Percentiles rank a stretch among this genome's conserved stretches.
These are phyloP conservation scores for Simplicillium aogashimaense DNA, from an alignment of 2,329 filamentous ascomycete genomes.

Conservation along the genomic window DNA sequence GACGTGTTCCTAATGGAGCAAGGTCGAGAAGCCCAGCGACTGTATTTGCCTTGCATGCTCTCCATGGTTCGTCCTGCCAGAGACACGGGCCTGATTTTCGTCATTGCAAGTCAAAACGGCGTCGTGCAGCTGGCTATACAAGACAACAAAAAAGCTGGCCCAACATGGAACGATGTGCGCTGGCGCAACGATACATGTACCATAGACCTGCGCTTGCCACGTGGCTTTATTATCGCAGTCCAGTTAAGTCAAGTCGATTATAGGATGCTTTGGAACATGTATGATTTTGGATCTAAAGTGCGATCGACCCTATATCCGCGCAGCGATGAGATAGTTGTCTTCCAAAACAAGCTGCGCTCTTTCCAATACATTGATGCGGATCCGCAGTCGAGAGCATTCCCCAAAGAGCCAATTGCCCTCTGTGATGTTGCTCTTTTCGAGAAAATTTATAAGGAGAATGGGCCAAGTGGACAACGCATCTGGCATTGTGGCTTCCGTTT, in stretches of 20 bases:
- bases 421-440: constrained; percentile 73
- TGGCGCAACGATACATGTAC: constrained; percentile 63
- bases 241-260: constrained; percentile 70
- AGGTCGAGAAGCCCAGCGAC: constrained; percentile 56
- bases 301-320: constrained; percentile 60
- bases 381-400: constrained; percentile 61
- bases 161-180: constrained; percentile 71
- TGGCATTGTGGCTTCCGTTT: constrained; percentile 74
- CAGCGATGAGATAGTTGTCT: constrained; percentile 59
- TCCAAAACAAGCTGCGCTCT: constrained; percentile 57
- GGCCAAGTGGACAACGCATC: constrained; percentile 61
- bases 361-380: constrained; percentile 76
- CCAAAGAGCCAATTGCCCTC: constrained; percentile 59
- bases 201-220: constrained; percentile 61
- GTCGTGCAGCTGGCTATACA: constrained; percentile 67
- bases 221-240: constrained; percentile 64
- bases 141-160: constrained; percentile 54
- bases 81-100: constrained; percentile 60
- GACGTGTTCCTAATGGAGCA: constrained; percentile 66
- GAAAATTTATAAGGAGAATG: constrained; percentile 54
- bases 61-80: constrained; percentile 63
- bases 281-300: constrained; percentile 73
- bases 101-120: constrained; percentile 72
- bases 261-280: constrained; percentile 69
- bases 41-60: constrained; percentile 63